Evolutionary conservation across 1,284 basidiomycete genomes (phyloP).

Genomic region (Melampsora larici-populina): DNA sequence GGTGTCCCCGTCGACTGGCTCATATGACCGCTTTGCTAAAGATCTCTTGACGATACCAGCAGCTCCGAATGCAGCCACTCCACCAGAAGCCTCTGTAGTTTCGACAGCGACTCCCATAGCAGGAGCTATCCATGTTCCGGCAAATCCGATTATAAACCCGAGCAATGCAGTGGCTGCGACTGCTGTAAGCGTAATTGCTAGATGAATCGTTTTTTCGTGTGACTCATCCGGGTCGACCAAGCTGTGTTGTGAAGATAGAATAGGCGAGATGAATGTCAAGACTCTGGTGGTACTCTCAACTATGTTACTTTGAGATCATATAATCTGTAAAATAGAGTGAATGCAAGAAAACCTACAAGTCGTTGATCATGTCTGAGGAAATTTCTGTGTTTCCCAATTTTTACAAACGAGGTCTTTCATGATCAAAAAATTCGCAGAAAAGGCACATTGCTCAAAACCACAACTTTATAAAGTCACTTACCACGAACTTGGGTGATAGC

Average conservation of each 20-base stretch:
- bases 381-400: slow-evolving; percentile 7
- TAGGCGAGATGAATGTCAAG: too few species aligned
- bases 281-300: too few species aligned
- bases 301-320: too few species aligned
- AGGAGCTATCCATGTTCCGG: slow-evolving; percentile 1
- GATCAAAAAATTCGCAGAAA: background rate
- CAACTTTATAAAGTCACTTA: background rate
- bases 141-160: background rate
- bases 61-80: background rate
- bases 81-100: background rate
- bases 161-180: slow-evolving; percentile 10
- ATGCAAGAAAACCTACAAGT: slow-evolving; percentile 11
- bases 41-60: slow-evolving; percentile 9
- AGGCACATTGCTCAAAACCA: background rate
- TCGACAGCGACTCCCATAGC: slow-evolving; percentile 7
- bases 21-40: slow-evolving; percentile 1
- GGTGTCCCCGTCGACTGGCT: background rate
- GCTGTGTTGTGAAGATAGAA: too few species aligned
- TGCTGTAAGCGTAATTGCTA: slow-evolving; percentile 12
- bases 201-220: background rate
- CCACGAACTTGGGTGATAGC: slow-evolving; percentile 28
- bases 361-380: slow-evolving; percentile 25
- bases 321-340: too few species aligned
- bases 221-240: too few species aligned
- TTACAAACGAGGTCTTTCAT: background rate